Percentiles rank a stretch among this genome's conserved stretches.
Conservation (phyloP, 768 basidiomycete species). For the Cystobasidium onofrii region DNA sequence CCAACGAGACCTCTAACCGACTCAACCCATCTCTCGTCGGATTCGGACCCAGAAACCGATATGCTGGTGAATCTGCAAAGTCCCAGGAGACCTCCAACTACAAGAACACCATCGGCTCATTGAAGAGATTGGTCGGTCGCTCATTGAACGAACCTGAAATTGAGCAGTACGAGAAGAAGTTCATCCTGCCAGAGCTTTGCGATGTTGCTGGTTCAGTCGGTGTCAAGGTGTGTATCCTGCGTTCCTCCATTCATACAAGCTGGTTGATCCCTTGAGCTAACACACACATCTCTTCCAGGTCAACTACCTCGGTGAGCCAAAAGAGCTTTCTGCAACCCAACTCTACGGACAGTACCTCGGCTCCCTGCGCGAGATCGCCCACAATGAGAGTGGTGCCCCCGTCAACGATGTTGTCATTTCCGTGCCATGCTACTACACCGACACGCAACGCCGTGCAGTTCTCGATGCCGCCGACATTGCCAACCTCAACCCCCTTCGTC, state of each 20-base stretch:
- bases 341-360: conserved; percentile 82
- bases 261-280: not conserved
- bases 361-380: conserved; percentile 79
- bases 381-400: conserved; percentile 71
- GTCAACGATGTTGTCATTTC: conserved; percentile 91
- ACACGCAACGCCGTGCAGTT: conserved; percentile 79
- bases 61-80: conserved; percentile 91
- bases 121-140: conserved; percentile 84
- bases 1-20: conserved; percentile 95
- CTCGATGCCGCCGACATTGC: conserved; percentile 84
- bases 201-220: conserved; percentile 78
- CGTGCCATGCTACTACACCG: conserved; percentile 94
- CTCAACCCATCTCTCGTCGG: conserved; percentile 94
- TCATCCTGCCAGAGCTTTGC: conserved; percentile 73
- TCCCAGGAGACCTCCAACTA: conserved; percentile 97
- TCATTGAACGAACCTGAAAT: conserved; percentile 72
- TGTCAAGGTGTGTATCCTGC: conserved; percentile 59
- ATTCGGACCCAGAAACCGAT: conserved; percentile 81
- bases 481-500: conserved; percentile 77
- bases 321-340: conserved; percentile 76
- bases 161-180: conserved; percentile 76
- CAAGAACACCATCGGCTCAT: conserved; percentile 86
- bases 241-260: not conserved
- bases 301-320: conserved; percentile 72
- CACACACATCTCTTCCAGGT: conserved; percentile 53